These are phyloP conservation scores for Senna tora DNA, from an alignment of 306 rosid genomes.

Conservation along the genomic window DNA sequence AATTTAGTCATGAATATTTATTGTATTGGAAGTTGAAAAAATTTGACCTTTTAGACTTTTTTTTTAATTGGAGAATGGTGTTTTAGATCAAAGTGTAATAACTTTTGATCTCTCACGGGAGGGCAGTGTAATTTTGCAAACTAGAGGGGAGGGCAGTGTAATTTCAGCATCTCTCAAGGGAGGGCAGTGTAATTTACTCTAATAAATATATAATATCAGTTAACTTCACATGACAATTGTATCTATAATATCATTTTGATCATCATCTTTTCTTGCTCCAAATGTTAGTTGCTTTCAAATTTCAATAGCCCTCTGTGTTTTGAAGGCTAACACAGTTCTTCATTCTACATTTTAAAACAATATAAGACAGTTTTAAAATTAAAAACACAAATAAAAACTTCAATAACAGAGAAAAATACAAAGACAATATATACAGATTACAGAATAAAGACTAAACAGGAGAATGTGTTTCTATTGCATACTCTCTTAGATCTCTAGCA, in stretches of 20 bases:
- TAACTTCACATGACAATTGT: conserved; percentile 16
- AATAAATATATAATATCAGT: conserved; percentile 26
- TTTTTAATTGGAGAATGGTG: too few species aligned
- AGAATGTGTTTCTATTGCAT: neutral
- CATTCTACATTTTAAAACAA: conserved; percentile 18
- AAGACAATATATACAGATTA: conserved; percentile 2
- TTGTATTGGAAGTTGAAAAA: too few species aligned
- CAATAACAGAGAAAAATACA: neutral
- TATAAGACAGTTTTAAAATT: neutral
- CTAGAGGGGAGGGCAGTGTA: too few species aligned
- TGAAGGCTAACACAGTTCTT: conserved; percentile 24
- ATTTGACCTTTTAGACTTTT: too few species aligned
- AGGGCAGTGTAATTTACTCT: too few species aligned
- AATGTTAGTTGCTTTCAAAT: conserved; percentile 6
- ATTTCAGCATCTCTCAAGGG: too few species aligned
- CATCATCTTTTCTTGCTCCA: conserved; percentile 6
- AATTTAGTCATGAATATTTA: too few species aligned
- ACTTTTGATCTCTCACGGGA: too few species aligned
- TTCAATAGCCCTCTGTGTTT: neutral
- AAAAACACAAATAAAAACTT: conserved; percentile 7
- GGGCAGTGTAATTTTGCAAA: too few species aligned
- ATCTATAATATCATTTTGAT: conserved; percentile 22
- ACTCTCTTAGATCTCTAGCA: conserved; percentile 1
- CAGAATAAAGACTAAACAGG: conserved; percentile 6
- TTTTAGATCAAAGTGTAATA: too few species aligned